Percentiles rank a stretch among this genome's conserved stretches.
Conservation (phyloP, 805 yeast genomes). For the Sugiyamaella chiloensis region DNA sequence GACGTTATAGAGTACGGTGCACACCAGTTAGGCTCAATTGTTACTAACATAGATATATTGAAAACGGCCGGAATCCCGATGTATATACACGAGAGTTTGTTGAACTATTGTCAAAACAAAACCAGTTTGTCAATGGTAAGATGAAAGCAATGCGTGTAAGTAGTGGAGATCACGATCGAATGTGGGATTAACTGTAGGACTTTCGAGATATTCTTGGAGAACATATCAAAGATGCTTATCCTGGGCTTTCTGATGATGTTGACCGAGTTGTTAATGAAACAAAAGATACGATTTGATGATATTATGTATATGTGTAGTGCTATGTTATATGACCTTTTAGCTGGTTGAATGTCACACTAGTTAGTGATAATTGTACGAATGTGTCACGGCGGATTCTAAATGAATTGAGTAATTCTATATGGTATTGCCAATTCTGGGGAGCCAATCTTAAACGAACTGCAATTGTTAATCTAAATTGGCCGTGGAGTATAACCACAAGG, state of each 20-base stretch:
- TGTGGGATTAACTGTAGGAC: slow-evolving; percentile 34
- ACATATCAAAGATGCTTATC: slow-evolving; percentile 72
- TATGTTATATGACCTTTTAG: too few relatives aligned
- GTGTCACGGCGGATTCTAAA: too few relatives aligned
- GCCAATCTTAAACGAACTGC: too few relatives aligned
- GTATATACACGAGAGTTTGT: slow-evolving; percentile 95
- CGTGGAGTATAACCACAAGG: too few relatives aligned
- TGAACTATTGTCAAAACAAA: slow-evolving; percentile 86
- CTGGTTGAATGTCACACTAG: too few relatives aligned
- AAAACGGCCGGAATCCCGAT: slow-evolving; percentile 96
- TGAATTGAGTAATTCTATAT: too few relatives aligned
- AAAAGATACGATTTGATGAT: neutral
- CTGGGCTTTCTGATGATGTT: slow-evolving; percentile 61
- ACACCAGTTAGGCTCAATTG: neutral
- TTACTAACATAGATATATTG: slow-evolving; percentile 55
- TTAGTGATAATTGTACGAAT: too few relatives aligned
- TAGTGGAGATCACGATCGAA: neutral
- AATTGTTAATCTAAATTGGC: too few relatives aligned
- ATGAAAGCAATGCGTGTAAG: slow-evolving; percentile 53
- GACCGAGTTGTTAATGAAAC: slow-evolving; percentile 38
- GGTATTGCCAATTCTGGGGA: too few relatives aligned
- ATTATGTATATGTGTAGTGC: neutral
- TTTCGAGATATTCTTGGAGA: slow-evolving; percentile 65
- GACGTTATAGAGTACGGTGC: slow-evolving; percentile 23
- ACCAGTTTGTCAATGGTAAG: slow-evolving; percentile 84